Evolutionary conservation across 106 monocot genomes (phyloP), one percentile per base, ranked within the genome.

Genomic region (Narthecium ossifragum): DNA sequence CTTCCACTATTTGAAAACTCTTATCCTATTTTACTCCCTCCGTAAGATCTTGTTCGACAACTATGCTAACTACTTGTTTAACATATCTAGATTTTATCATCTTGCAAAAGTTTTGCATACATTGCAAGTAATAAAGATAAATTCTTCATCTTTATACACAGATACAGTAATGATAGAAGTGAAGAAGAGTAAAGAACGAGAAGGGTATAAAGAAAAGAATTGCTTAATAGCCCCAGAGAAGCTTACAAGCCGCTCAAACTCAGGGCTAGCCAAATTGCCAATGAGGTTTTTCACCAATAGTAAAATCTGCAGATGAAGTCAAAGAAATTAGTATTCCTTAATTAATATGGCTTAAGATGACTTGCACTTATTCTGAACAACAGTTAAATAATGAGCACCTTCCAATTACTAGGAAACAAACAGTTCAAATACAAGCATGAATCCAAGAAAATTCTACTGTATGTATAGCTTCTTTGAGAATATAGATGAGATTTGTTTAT

Each of bases 161-260:
- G 4, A 13, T 13, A 18, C 4, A 13, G 4, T 43, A 1, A 43
- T 43, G 17, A 7, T 18, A 43, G 6, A 43, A 17, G 1, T 43
- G 43, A 43, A 43, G 5, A 43, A 43, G 18, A 43, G 11, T 24
- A 50, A 20, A 59, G 1, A 39, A 1, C 8, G 18, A 26, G 13
- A 39, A 8, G 23, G 1, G 13, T 20, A 23, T 26, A 6, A 25
- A 10, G 17, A 25, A 40, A 40, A 23, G 22, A 38, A 9, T 4
- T 38, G 38, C 5, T 1, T n/a, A 70, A 23, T n/a, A n/a, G n/a
- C n/a, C n/a, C n/a, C 27, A 22, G 32, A 21, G 30, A 55, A 60
- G 39, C 73, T 78, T 34, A 78, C 78, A 30, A 58, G 57, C 38
- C 47, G 34, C 46, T 53, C 73, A 63, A 73, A 58, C 29, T 58